phyloP scores from a whole-genome alignment of 2,329 filamentous ascomycete genomes.

The Aspergillus calidoustus region DNA sequence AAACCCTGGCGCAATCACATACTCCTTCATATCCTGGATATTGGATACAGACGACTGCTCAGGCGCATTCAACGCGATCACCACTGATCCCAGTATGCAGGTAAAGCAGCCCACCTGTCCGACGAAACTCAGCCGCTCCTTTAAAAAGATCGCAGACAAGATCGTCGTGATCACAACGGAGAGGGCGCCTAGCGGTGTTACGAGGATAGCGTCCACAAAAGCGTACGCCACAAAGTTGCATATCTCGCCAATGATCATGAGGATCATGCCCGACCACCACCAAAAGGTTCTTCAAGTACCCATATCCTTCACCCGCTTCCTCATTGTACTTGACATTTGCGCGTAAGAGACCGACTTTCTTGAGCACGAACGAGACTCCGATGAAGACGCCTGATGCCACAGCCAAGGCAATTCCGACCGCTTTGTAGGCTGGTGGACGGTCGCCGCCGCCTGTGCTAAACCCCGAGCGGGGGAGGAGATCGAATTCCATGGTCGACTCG shows the following conservation, averaged over 20 bases:
- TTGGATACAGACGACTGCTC: constrained; percentile 79
- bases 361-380: constrained; percentile 91
- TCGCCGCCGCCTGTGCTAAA: constrained; percentile 10
- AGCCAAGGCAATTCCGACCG: constrained; percentile 83
- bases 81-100: constrained; percentile 88
- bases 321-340: constrained; percentile 97
- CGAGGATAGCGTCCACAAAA: constrained; percentile 94
- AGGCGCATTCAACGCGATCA: constrained; percentile 94
- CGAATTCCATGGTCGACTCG: constrained; percentile 17
- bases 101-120: constrained; percentile 96
- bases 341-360: constrained; percentile 87
- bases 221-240: constrained; percentile 98
- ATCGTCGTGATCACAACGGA: constrained; percentile 92
- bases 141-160: constrained; percentile 90
- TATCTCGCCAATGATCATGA: constrained; percentile 96
- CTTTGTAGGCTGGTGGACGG: constrained; percentile 72
- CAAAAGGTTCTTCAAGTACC: constrained; percentile 89
- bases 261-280: constrained; percentile 95
- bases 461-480: constrained; percentile 16
- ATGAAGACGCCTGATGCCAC: constrained; percentile 90
- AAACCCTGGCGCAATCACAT: constrained; percentile 85
- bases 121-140: constrained; percentile 92
- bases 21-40: constrained; percentile 91
- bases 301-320: constrained; percentile 93
- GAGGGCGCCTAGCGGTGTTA: constrained; percentile 87